Evolutionary conservation across 768 basidiomycete species (phyloP), one percentile per base, ranked within the genome.

Genomic region (Trametes cinnabarina): DNA sequence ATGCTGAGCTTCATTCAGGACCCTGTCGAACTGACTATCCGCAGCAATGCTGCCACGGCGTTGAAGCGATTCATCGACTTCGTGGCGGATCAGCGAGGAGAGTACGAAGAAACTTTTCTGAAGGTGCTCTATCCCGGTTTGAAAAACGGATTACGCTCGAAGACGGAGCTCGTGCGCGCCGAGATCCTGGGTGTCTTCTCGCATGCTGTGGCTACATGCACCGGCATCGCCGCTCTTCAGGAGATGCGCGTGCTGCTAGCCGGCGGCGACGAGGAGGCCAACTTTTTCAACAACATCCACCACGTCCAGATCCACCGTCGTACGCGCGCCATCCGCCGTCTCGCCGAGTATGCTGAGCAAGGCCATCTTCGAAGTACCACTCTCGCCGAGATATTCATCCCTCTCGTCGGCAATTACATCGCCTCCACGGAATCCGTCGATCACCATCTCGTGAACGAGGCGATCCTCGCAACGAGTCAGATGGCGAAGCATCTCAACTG

Each of bases 221-320:
- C 79, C 6, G 72, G 77, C 19, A 75, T 94, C 28, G 67, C 74
- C 0, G 71, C 81, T 2, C 72, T 98, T 25, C 84, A 84, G 48
- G 94, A 98, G 68, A 86, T 98, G 85, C 83, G 76, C 22, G 79
- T 85, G 11, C 73, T 98, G 7, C 79, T 98, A 30, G 92, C 90
- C 8, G 84, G 79, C 17, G 95, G 92, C 1, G 94, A 98, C 68
- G 87, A 90, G 47, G 96, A 99, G 71, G 94, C 93, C 30, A 94
- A 89, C 68, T 95, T 98, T 76, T 98, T 99, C 82, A 88, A 87
- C 77, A 99, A 99, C 71, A 85, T 98, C 47, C 83, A 89, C 51
- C 97, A 99, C 68, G 83, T 98, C 42, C 97, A 99, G 72, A 75
- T 88, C 3, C 95, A 98, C 71, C 85, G 95, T 61, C 86, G 96